Conservation (phyloP, 306 rosid species). For the Vigna trinervia region DNA sequence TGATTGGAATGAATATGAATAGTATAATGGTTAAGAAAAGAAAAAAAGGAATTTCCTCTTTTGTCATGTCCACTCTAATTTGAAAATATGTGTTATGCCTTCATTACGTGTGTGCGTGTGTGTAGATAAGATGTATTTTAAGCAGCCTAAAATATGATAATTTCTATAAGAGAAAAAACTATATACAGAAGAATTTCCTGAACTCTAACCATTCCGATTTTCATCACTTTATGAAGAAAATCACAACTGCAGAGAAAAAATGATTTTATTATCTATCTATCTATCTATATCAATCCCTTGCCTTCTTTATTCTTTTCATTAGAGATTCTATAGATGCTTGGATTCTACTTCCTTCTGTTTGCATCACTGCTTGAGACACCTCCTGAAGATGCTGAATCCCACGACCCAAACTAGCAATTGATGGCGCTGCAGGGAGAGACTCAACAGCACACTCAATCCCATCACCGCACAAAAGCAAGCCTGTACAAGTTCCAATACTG, state of each 20-base stretch:
- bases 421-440: constrained; percentile 71
- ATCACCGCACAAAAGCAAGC: constrained; percentile 72
- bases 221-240: constrained; percentile 33
- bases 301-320: constrained; percentile 60
- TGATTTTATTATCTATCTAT: constrained; percentile 39
- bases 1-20: no score
- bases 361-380: constrained; percentile 57
- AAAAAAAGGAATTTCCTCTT: no score
- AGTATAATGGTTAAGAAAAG: no score
- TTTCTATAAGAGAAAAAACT: constrained; percentile 22
- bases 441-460: constrained; percentile 74
- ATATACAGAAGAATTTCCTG: constrained; percentile 50
- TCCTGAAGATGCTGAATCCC: constrained; percentile 68
- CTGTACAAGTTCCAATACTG: constrained; percentile 71
- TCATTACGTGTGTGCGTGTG: no score
- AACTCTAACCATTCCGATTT: constrained; percentile 38
- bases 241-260: constrained; percentile 40
- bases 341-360: constrained; percentile 63
- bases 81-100: no score
- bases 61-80: no score
- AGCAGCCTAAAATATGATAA: neutral
- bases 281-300: constrained; percentile 53
- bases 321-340: constrained; percentile 66
- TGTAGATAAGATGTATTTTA: neutral
- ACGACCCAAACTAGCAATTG: constrained; percentile 81